Conservation (phyloP, 768 basidiomycete species). For the Suillus hirtellus region DNA sequence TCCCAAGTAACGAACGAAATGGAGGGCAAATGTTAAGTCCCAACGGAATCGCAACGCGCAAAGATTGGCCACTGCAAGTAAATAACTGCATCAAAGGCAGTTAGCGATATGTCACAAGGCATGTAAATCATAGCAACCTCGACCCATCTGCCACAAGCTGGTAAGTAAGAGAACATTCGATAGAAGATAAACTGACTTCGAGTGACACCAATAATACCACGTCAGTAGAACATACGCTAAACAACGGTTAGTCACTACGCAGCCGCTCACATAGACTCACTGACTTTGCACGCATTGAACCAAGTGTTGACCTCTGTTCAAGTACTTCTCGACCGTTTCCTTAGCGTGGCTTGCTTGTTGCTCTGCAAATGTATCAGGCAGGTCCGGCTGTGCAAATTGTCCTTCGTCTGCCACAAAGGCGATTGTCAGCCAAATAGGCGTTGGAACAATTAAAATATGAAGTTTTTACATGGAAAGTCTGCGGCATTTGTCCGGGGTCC, state of each 20-base stretch:
- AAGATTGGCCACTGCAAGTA: constrained; percentile 52
- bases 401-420: constrained; percentile 1
- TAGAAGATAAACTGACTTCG: constrained; percentile 46
- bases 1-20: constrained; percentile 64
- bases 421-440: background rate
- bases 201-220: constrained; percentile 78
- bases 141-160: constrained; percentile 54
- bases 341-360: constrained; percentile 59
- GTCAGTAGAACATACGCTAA: constrained; percentile 62
- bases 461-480: constrained; percentile 37
- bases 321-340: constrained; percentile 46
- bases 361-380: constrained; percentile 61
- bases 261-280: constrained; percentile 6
- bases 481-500: constrained; percentile 14
- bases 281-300: constrained; percentile 66
- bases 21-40: constrained; percentile 69
- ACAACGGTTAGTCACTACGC: background rate
- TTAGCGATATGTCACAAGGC: constrained; percentile 10
- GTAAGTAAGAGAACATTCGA: background rate
- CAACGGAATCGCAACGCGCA: constrained; percentile 62
- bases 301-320: constrained; percentile 53
- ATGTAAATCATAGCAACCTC: constrained; percentile 46
- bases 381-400: constrained; percentile 10
- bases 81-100: constrained; percentile 48
- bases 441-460: background rate